These are phyloP conservation scores for Crotalaria pallida DNA, from an alignment of 306 rosid species.

Conservation along the genomic window DNA sequence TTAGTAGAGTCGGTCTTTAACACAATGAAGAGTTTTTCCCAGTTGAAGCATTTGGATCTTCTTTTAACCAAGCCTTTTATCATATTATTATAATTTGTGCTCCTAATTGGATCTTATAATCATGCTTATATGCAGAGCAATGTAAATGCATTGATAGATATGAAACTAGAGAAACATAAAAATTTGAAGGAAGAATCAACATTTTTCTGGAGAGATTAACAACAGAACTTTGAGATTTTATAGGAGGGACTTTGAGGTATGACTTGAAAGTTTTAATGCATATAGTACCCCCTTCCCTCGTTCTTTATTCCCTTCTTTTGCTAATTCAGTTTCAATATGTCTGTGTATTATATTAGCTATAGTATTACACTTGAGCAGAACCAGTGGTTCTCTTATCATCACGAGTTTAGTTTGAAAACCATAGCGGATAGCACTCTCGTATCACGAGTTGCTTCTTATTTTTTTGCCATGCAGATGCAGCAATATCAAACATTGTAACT, in stretches of 20 bases:
- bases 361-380: no score
- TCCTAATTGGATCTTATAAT: slow-evolving; percentile 13
- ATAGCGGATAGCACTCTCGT: no score
- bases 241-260: slow-evolving; percentile 90
- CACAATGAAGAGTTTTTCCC: neutral
- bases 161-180: slow-evolving; percentile 92
- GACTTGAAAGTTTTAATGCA: slow-evolving; percentile 1
- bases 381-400: no score
- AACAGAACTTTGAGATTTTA: slow-evolving; percentile 80
- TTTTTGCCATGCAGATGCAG: no score
- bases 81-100: neutral
- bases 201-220: slow-evolving; percentile 81
- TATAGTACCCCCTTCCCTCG: no score
- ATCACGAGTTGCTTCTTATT: no score
- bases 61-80: neutral
- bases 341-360: no score
- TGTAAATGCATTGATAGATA: slow-evolving; percentile 78
- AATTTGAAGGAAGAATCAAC: slow-evolving; percentile 81
- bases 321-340: neutral
- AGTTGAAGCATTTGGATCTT: neutral
- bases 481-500: no score
- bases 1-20: neutral
- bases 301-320: neutral
- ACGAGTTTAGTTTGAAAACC: no score
- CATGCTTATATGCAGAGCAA: slow-evolving; percentile 62